Evolutionary conservation across 164 flowering plant genomes (phyloP), one percentile per base, ranked within the genome.

Genomic region (Liriodendron chinense): DNA sequence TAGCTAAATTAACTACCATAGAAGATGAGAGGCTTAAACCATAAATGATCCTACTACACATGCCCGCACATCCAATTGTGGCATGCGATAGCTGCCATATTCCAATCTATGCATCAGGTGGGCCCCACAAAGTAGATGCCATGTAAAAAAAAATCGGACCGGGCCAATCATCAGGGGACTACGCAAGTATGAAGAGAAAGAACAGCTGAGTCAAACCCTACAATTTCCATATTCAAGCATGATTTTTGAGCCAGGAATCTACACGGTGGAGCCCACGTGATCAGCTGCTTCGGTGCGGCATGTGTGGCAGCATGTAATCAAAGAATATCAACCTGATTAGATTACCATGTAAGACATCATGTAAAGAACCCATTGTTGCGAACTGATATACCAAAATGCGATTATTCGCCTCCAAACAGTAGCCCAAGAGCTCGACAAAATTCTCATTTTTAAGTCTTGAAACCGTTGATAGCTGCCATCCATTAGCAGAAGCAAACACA

Each of bases 311-410:
- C 59, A 53, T 12, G 16, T 53, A 53, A 53, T 12, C 59, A 16
- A 53, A 53, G 4, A 53, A 34, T 34, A 34, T 34, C 43, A 34
- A 34, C 43, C 43, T 34, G 7, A 34, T 16, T 12, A 53, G 18
- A 12, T 18, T 86, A 89, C 94, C 92, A 76, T 89, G 94, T 77
- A 89, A 76, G 49, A 88, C 78, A 72, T 91, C 92, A 70, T 91
- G 92, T 70, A 89, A 76, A 50, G 94, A 89, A 47, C 94, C 94
- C 89, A 64, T 80, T 9, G 82, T 69, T 12, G 94, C 94, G 71
- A 73, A 88, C 80, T 89, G 83, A 74, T 87, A 91, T 12, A 78
- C 88, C 83, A 88, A 83, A 70, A 91, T 88, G 43, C 90, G 75
- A 74, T 87, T 86, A 64, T 88, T 80, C 67, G 84, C 86, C 70